Base-by-base conservation (phyloP, 305 asterid genomes). In the Fraxinus sp. region DNA sequence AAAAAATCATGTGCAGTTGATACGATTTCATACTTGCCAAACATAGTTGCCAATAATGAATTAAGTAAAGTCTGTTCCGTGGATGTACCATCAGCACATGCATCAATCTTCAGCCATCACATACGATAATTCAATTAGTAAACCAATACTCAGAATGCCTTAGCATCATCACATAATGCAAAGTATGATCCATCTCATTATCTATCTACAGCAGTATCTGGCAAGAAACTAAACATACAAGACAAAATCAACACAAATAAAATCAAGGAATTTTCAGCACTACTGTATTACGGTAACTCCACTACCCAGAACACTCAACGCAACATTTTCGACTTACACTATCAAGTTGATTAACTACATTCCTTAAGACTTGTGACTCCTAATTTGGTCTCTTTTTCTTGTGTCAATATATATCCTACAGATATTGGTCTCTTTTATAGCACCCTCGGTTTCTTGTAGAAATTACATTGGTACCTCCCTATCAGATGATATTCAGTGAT, bases 1-100 rank as follows among this genome's bases (percentile, higher is more conserved):
- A 95, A 85, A 85, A 93, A 93, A 22, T 84, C 85, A 76, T 73
- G 89, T 20, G 92, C 95, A 74, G 86, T 84, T 77, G 95, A 88
- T 68, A 85, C 81, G 68, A 80, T 83, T 39, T 90, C 94, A 70
- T 90, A 92, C 85, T 88, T 89, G 81, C 89, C 87, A 85, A 87
- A 85, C 86, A 89, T 57, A 84, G 94, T 85, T 49, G 83, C 81
- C 84, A 93, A 72, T 72, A 93, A 83, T 10, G 94, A 86, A 81
- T 88, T 91, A 5, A 95, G 94, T 78, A 93, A 86, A 74, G 26
- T 46, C 77, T 90, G 89, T 83, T 91, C 99, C 77, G 80, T 70
- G 2, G 83, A 76, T 79, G 86, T 82, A 57, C 83, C 92, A 20
- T 83, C 85, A 0, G 62, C 73, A 78, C 91, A 78, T 79, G 81